Conservation (phyloP, 441 rosid genomes). For the Adansonia rubrostipa region DNA sequence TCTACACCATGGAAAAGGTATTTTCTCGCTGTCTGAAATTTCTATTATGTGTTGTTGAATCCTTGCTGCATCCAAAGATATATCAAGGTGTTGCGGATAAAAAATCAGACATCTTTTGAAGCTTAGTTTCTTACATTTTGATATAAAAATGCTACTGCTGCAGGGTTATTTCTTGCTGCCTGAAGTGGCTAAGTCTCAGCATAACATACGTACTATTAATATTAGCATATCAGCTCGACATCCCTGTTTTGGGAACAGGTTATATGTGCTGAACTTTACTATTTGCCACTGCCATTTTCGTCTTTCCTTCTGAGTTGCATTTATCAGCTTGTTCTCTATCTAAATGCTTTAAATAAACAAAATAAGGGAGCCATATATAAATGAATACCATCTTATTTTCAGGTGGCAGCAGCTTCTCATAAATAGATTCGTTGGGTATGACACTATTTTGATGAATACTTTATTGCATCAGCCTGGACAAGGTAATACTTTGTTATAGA, state of each 20-base stretch:
- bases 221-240: slow-evolving; percentile 90
- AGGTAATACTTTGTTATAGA: slow-evolving; percentile 54
- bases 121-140: background rate
- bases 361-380: background rate
- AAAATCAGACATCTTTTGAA: background rate
- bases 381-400: slow-evolving; percentile 37
- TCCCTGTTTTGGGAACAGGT: slow-evolving; percentile 99
- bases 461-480: slow-evolving; percentile 84
- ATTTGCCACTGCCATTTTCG: background rate
- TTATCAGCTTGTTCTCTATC: background rate
- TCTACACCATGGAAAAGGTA: slow-evolving; percentile 96
- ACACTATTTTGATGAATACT: slow-evolving; percentile 97
- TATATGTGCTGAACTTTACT: slow-evolving; percentile 20
- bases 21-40: background rate
- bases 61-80: background rate
- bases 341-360: background rate
- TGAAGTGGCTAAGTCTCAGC: slow-evolving; percentile 80
- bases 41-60: slow-evolving; percentile 1
- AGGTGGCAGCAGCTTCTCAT: slow-evolving; percentile 99
- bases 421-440: slow-evolving; percentile 97
- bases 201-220: slow-evolving; percentile 78
- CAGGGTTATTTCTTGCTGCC: slow-evolving; percentile 95
- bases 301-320: background rate
- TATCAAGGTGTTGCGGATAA: background rate
- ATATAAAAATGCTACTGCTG: slow-evolving; percentile 18